Evolutionary conservation across 176 grass and related monocot species (phyloP).

Genomic region (Otatea glauca): DNA sequence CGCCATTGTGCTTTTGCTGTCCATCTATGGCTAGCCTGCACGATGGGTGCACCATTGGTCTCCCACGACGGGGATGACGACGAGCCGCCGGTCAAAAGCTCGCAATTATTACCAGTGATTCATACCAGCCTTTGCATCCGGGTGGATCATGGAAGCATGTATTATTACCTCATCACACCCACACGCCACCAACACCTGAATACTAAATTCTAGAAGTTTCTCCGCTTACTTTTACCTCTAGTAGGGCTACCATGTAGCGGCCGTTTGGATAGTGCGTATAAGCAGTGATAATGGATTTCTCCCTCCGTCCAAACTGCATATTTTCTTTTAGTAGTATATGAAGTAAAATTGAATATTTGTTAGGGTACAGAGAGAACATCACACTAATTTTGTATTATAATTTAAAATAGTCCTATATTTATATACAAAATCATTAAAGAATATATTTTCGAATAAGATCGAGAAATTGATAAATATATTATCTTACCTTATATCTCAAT

Average conservation of each 20-base stretch:
- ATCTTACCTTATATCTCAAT: no score
- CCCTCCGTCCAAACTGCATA: no score
- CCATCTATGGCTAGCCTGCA: background rate
- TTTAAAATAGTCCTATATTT: no score
- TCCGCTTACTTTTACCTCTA: background rate
- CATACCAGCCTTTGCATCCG: background rate
- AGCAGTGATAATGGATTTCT: no score
- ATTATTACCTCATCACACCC: slow-evolving; percentile 31
- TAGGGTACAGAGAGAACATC: no score
- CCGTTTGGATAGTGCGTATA: no score
- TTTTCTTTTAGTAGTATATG: no score
- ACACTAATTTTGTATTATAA: no score
- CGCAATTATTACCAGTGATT: slow-evolving; percentile 62
- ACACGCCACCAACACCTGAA: background rate
- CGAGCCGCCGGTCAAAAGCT: slow-evolving; percentile 65
- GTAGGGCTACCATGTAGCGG: background rate
- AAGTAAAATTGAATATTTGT: no score
- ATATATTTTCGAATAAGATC: no score
- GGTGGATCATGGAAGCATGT: background rate
- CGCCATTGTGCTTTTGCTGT: slow-evolving; percentile 15
- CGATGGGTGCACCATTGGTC: background rate
- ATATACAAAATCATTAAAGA: no score
- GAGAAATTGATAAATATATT: no score
- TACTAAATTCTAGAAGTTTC: slow-evolving; percentile 3
- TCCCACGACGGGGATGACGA: slow-evolving; percentile 50